Evolutionary conservation across 495 filamentous ascomycete species (phyloP).

Genomic region (Cudoniella acicularis): DNA sequence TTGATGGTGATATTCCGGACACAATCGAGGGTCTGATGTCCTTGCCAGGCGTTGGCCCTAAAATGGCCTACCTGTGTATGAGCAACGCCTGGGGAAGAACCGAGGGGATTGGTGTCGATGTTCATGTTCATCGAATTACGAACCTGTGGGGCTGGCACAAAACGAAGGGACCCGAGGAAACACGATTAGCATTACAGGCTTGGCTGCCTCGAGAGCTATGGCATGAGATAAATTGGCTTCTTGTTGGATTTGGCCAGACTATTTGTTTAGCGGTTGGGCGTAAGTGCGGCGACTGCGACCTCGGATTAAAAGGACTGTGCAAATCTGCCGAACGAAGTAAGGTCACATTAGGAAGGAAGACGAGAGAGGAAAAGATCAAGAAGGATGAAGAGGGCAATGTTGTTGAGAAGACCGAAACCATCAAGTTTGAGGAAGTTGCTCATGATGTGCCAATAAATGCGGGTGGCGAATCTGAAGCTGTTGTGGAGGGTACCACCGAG

Average conservation of each 20-base stretch:
- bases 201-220: slow-evolving; percentile 87
- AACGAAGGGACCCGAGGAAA: slow-evolving; percentile 82
- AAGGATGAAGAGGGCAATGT: slow-evolving; percentile 26
- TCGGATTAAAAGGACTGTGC: slow-evolving; percentile 72
- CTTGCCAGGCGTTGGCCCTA: slow-evolving; percentile 90
- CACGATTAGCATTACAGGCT: slow-evolving; percentile 66
- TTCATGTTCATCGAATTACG: slow-evolving; percentile 80
- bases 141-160: slow-evolving; percentile 92
- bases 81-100: slow-evolving; percentile 56
- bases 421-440: slow-evolving; percentile 26
- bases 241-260: slow-evolving; percentile 87
- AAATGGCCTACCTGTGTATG: slow-evolving; percentile 96
- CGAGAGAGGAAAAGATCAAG: slow-evolving; percentile 33
- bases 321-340: slow-evolving; percentile 61
- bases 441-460: slow-evolving; percentile 27
- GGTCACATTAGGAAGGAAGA: slow-evolving; percentile 43
- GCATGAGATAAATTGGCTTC: slow-evolving; percentile 91
- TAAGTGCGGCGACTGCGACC: slow-evolving; percentile 76
- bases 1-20: slow-evolving; percentile 74
- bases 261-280: slow-evolving; percentile 79
- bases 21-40: slow-evolving; percentile 73
- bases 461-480: slow-evolving; percentile 27
- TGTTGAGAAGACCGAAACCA: slow-evolving; percentile 18
- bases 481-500: slow-evolving; percentile 7
- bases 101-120: slow-evolving; percentile 64